phyloP scores from a whole-genome alignment of 139 green algal genomes.

The Chlorella sp. region DNA sequence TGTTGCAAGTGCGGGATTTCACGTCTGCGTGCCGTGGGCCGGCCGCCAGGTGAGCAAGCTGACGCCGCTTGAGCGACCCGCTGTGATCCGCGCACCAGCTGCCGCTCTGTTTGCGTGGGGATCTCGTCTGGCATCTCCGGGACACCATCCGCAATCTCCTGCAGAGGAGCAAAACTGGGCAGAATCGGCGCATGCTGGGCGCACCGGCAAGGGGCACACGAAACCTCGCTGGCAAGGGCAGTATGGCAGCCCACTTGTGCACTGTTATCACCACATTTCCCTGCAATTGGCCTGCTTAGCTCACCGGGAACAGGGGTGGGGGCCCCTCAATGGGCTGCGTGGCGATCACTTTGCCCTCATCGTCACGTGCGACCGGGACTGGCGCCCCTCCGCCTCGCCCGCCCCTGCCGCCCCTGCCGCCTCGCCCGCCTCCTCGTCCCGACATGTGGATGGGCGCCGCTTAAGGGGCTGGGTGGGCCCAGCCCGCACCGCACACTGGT shows the following conservation, averaged over 20 bases:
- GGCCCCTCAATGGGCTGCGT: constrained; percentile 23
- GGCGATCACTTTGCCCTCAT: constrained; percentile 31
- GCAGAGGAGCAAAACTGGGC: background rate
- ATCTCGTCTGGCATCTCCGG: constrained; percentile 1
- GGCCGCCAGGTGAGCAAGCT: background rate
- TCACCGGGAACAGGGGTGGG: constrained; percentile 31
- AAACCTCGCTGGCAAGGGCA: background rate
- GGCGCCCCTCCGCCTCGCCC: background rate
- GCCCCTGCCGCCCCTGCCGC: background rate
- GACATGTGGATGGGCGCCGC: background rate
- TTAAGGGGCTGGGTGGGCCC: no score
- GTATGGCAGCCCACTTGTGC: no score
- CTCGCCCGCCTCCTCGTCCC: constrained; percentile 2
- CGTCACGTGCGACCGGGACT: constrained; percentile 15
- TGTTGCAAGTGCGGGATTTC: background rate
- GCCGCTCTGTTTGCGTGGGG: constrained; percentile 8
- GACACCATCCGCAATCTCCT: background rate
- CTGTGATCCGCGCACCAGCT: constrained; percentile 4
- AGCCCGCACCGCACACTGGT: no score
- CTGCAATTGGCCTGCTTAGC: background rate
- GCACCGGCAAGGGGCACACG: background rate
- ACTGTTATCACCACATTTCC: no score
- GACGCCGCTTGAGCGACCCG: background rate
- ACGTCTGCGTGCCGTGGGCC: background rate
- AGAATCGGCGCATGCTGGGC: background rate